Percentiles rank a stretch among this genome's conserved stretches.
These are phyloP conservation scores for Candida boleticola DNA, from an alignment of 805 yeast genomes.

Conservation along the genomic window DNA sequence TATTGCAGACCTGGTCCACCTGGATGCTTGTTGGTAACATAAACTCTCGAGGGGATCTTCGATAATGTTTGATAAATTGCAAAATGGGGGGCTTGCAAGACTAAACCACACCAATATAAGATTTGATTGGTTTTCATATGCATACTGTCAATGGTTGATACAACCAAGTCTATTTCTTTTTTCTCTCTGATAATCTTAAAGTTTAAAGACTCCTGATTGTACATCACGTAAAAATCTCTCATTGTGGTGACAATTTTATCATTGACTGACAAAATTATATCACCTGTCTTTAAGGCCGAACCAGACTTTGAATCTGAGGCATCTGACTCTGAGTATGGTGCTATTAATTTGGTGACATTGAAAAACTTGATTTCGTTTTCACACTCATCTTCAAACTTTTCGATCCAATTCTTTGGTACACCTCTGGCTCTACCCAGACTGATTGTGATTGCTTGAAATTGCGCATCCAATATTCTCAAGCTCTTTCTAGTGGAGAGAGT, in stretches of 20 bases:
- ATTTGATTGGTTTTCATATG: constrained; percentile 61
- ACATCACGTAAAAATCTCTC: constrained; percentile 60
- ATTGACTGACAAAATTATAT: constrained; percentile 70
- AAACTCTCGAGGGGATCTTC: constrained; percentile 77
- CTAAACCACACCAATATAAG: constrained; percentile 80
- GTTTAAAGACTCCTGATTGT: constrained; percentile 39
- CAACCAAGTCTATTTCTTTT: constrained; percentile 55
- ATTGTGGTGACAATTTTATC: constrained; percentile 62
- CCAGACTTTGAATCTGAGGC: constrained; percentile 30
- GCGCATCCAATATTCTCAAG: constrained; percentile 73
- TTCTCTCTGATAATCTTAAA: constrained; percentile 75
- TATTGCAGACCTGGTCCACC: constrained; percentile 89
- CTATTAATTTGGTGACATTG: constrained; percentile 59
- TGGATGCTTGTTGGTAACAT: constrained; percentile 66
- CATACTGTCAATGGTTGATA: constrained; percentile 62
- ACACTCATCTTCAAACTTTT: constrained; percentile 58
- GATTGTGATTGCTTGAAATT: constrained; percentile 64
- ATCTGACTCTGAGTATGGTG: constrained; percentile 17
- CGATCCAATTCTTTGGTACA: constrained; percentile 84
- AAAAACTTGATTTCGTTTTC: constrained; percentile 71
- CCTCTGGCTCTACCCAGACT: constrained; percentile 80
- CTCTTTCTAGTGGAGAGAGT: constrained; percentile 2
- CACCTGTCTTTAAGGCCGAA: constrained; percentile 53
- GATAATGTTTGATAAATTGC: constrained; percentile 85
- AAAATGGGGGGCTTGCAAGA: constrained; percentile 86